Conservation (phyloP, 2,329 filamentous ascomycete genomes). For the Diplocarpon rosae region DNA sequence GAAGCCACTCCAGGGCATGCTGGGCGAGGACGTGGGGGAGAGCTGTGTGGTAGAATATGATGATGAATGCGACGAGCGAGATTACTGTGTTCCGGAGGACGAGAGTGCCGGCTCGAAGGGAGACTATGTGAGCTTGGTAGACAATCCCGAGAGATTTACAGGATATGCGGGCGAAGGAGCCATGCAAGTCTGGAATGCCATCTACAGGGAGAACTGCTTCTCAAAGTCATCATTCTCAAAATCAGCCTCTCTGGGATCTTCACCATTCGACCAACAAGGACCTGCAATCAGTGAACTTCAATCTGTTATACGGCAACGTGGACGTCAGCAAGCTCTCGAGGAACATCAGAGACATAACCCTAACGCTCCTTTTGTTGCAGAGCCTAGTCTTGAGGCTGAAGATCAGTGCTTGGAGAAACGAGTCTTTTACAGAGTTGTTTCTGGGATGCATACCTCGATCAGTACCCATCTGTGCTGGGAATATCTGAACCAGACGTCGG, state of each 20-base stretch:
- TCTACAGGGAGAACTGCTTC: conserved; percentile 98
- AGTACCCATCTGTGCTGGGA: conserved; percentile 94
- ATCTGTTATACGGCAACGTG: conserved; percentile 47
- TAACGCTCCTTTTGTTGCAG: conserved; percentile 48
- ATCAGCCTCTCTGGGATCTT: conserved; percentile 43
- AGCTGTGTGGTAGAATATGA: conserved; percentile 97
- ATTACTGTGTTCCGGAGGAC: conserved; percentile 94
- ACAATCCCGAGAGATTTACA: conserved; percentile 92
- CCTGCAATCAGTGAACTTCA: conserved; percentile 50
- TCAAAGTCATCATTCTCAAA: conserved; percentile 52
- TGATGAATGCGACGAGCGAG: conserved; percentile 90
- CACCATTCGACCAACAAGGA: conserved; percentile 19
- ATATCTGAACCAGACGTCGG: conserved; percentile 89
- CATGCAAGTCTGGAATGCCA: conserved; percentile 88
- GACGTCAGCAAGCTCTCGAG: conserved; percentile 50
- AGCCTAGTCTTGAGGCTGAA: conserved; percentile 62
- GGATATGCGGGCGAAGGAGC: conserved; percentile 80
- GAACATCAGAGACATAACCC: conserved; percentile 43
- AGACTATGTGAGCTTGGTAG: conserved; percentile 88
- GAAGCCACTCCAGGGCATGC: conserved; percentile 65
- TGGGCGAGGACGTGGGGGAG: conserved; percentile 83
- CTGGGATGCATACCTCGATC: conserved; percentile 97
- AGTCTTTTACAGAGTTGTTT: conserved; percentile 93
- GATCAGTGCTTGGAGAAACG: conserved; percentile 96
- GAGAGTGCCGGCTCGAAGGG: conserved; percentile 78